A percentile compares a stretch with the other conserved stretches of the same genome.
Evolutionary conservation across 495 filamentous ascomycete genomes (phyloP).

Genomic region (Articulospora tetracladia): DNA sequence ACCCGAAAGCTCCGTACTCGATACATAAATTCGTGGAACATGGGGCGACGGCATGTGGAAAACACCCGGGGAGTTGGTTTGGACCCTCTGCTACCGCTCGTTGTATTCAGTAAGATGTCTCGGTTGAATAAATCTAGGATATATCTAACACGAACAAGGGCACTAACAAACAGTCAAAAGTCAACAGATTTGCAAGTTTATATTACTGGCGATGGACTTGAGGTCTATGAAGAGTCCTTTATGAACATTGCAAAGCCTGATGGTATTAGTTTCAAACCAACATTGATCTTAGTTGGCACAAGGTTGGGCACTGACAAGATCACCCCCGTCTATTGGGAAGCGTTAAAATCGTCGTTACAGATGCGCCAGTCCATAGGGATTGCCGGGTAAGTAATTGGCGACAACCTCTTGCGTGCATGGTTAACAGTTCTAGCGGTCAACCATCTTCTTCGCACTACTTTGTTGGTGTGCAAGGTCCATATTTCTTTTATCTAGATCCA

Average conservation of each 20-base stretch:
- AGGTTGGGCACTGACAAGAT: slow-evolving; percentile 91
- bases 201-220: slow-evolving; percentile 80
- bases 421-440: slow-evolving; percentile 61
- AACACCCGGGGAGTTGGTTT: slow-evolving; percentile 98
- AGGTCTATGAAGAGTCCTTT: slow-evolving; percentile 89
- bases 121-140: not conserved
- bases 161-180: slow-evolving; percentile 59
- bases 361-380: slow-evolving; percentile 91
- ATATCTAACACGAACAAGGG: slow-evolving; percentile 46
- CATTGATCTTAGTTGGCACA: slow-evolving; percentile 81
- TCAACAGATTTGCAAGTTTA: slow-evolving; percentile 70
- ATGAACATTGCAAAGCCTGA: slow-evolving; percentile 65
- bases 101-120: slow-evolving; percentile 82
- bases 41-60: slow-evolving; percentile 84
- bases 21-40: slow-evolving; percentile 92
- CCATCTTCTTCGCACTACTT: slow-evolving; percentile 97
- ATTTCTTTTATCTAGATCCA: slow-evolving; percentile 94
- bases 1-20: slow-evolving; percentile 82
- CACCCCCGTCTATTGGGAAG: slow-evolving; percentile 88
- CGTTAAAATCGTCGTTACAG: slow-evolving; percentile 73
- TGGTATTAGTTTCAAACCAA: slow-evolving; percentile 67
- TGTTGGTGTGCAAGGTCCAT: slow-evolving; percentile 82
- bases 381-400: slow-evolving; percentile 67
- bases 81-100: slow-evolving; percentile 96
- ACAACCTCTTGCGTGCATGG: not conserved